Conservation (phyloP, 352 stramenopile species). For the Phytopythium chamaehyphon region DNA sequence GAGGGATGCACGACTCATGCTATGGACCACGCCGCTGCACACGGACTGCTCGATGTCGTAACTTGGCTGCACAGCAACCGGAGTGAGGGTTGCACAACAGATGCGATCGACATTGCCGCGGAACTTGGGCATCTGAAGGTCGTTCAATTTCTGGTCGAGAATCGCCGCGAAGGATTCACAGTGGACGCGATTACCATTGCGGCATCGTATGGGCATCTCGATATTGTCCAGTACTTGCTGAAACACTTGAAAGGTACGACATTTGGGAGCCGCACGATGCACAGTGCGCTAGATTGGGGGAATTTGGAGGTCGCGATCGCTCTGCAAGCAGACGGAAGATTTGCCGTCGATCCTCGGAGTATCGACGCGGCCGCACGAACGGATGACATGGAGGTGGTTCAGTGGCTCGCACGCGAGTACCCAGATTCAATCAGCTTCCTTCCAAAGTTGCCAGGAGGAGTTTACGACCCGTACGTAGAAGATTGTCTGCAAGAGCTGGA, state of each 20-base stretch:
- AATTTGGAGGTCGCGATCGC: background rate
- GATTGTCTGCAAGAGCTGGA: no score
- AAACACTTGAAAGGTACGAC: constrained; percentile 3
- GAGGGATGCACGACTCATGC: background rate
- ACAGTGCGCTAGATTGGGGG: constrained; percentile 5
- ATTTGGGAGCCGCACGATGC: constrained; percentile 7
- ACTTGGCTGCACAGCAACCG: background rate
- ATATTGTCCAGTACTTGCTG: constrained; percentile 8
- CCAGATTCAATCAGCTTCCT: no score
- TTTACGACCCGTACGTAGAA: no score
- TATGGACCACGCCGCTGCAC: background rate
- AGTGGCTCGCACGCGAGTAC: background rate
- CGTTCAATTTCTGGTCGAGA: constrained; percentile 8
- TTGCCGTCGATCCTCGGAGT: background rate
- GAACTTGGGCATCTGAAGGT: constrained; percentile 3
- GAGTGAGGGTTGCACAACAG: constrained; percentile 1
- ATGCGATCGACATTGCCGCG: constrained; percentile 11
- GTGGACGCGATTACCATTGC: constrained; percentile 8
- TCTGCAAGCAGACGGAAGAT: background rate
- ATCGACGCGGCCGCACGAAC: constrained; percentile 5
- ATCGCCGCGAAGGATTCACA: constrained; percentile 9
- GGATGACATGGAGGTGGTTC: background rate
- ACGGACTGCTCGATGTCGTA: background rate
- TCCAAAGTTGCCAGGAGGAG: no score
- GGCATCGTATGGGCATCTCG: constrained; percentile 6